These are phyloP conservation scores for Xylaria intraflava DNA, from an alignment of 495 filamentous ascomycete species.

Conservation along the genomic window DNA sequence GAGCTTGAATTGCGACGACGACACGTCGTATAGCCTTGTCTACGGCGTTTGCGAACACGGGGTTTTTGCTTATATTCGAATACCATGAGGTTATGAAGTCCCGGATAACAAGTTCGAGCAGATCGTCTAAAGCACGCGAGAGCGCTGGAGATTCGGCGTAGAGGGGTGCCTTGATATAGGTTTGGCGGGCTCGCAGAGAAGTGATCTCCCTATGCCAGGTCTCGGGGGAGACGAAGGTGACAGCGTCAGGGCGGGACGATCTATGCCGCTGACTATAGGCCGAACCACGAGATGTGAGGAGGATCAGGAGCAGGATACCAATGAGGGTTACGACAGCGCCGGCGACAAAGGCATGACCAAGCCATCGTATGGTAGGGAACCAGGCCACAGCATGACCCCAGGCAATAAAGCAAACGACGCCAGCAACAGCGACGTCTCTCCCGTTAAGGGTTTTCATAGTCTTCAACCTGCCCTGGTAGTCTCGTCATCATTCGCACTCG, in stretches of 20 bases:
- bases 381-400: conserved; percentile 80
- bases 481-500: conserved; percentile 35
- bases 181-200: conserved; percentile 48
- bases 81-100: conserved; percentile 93
- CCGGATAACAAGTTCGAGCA: conserved; percentile 68
- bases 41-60: conserved; percentile 74
- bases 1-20: conserved; percentile 61
- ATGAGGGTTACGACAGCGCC: conserved; percentile 52
- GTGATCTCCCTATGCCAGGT: conserved; percentile 64
- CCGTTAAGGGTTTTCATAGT: conserved; percentile 70
- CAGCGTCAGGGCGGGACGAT: conserved; percentile 37
- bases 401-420: conserved; percentile 66
- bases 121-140: conserved; percentile 70
- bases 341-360: conserved; percentile 68
- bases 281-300: conserved; percentile 54
- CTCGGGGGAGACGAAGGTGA: conserved; percentile 56
- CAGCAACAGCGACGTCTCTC: conserved; percentile 66
- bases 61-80: conserved; percentile 70
- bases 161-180: conserved; percentile 51
- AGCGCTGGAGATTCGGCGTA: conserved; percentile 74
- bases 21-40: conserved; percentile 72
- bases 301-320: conserved; percentile 49
- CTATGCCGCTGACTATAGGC: conserved; percentile 30
- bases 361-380: conserved; percentile 71
- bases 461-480: conserved; percentile 23